Percentiles rank a stretch among this genome's conserved stretches.
phyloP scores from a whole-genome alignment of 2,329 filamentous ascomycete species.

The Aspergillus melleus region DNA sequence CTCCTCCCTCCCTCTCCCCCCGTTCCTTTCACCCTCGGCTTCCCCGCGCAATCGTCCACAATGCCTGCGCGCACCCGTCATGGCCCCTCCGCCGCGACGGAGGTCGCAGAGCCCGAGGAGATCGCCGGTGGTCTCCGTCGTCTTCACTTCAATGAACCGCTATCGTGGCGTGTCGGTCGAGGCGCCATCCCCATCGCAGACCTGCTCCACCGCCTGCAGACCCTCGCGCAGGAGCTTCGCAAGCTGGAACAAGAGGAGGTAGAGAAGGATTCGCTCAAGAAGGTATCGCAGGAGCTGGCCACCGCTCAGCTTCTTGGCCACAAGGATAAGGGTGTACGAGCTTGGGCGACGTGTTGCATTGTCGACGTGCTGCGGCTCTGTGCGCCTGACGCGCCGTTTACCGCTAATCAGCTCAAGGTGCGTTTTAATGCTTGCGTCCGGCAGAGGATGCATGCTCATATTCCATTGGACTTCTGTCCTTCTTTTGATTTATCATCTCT shows the following conservation, averaged over 20 bases:
- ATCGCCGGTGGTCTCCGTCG: constrained; percentile 31
- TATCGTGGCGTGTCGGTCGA: constrained; percentile 90
- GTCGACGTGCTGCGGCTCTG: constrained; percentile 92
- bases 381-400: constrained; percentile 93
- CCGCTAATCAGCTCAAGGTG: constrained; percentile 85
- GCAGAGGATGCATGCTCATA: not conserved
- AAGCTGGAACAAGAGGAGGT: constrained; percentile 85
- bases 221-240: constrained; percentile 77
- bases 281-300: constrained; percentile 81
- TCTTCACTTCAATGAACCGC: constrained; percentile 78
- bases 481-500: no score
- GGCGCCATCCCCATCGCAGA: constrained; percentile 76
- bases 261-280: constrained; percentile 77
- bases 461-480: not conserved
- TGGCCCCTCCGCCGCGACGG: constrained; percentile 32
- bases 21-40: constrained; percentile 12
- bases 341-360: constrained; percentile 83
- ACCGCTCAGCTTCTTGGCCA: constrained; percentile 80
- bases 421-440: constrained; percentile 19
- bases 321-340: constrained; percentile 90
- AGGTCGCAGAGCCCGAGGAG: constrained; percentile 36
- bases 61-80: constrained; percentile 48
- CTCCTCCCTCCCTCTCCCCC: not conserved
- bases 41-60: constrained; percentile 29
- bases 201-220: constrained; percentile 76